These are phyloP conservation scores for Saturnispora quitensis DNA, from an alignment of 805 yeast species.

Conservation along the genomic window DNA sequence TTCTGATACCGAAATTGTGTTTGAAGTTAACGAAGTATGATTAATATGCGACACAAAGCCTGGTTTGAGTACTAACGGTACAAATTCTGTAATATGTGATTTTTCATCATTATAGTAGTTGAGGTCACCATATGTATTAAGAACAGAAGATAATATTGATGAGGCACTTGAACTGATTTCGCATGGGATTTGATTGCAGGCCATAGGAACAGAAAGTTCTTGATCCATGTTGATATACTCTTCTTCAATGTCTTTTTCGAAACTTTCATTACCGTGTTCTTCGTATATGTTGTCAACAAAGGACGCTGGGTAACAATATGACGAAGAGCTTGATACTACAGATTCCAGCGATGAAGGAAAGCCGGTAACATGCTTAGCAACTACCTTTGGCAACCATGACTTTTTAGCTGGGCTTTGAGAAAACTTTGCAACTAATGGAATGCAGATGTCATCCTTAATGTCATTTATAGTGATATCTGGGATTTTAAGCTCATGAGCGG, in stretches of 20 bases:
- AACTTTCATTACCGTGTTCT: background rate
- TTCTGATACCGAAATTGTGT: background rate
- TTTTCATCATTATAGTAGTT: background rate
- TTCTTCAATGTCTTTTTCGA: background rate
- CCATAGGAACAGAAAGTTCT: background rate
- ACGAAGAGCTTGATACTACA: background rate
- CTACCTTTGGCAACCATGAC: background rate
- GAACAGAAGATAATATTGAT: conserved; percentile 1
- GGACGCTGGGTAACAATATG: background rate
- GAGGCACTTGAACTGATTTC: conserved; percentile 1
- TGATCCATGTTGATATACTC: background rate
- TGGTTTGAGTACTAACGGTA: background rate
- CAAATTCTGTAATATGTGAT: background rate
- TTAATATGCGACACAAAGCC: background rate
- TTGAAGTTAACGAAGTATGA: background rate
- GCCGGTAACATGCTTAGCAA: background rate
- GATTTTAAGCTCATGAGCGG: background rate
- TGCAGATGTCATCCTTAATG: background rate
- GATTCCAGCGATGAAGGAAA: background rate
- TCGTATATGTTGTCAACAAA: background rate
- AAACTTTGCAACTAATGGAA: background rate
- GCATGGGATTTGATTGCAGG: conserved; percentile 2
- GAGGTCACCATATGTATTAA: background rate
- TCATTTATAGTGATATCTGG: background rate
- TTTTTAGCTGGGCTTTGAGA: background rate